Percentiles rank a stretch among this genome's conserved stretches.
phyloP scores from a whole-genome alignment of 2,329 filamentous ascomycete genomes.

The Fusarium annulatum region DNA sequence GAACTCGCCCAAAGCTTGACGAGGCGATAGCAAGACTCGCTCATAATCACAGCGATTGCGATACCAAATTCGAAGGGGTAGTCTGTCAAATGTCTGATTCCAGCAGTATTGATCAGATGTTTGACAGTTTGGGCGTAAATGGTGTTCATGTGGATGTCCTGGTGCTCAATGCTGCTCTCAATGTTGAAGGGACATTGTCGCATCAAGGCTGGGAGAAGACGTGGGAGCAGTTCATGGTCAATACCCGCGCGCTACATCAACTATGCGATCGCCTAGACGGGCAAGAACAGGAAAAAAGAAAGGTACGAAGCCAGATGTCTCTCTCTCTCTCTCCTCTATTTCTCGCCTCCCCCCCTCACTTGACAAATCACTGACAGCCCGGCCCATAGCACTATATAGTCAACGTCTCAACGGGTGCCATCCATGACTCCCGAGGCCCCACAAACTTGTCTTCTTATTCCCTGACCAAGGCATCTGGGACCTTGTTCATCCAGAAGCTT shows the following conservation, averaged over 20 bases:
- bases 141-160: neutral
- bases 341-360: neutral
- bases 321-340: neutral
- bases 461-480: neutral
- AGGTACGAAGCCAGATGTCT: neutral
- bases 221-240: neutral
- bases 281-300: neutral
- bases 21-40: neutral
- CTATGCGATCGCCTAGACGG: neutral
- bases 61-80: neutral
- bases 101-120: neutral
- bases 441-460: neutral
- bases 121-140: neutral
- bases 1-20: neutral
- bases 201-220: neutral
- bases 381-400: neutral
- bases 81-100: neutral
- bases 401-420: neutral
- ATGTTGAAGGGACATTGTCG: neutral
- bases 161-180: neutral
- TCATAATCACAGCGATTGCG: fast-evolving
- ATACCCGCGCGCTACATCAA: neutral
- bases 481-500: neutral
- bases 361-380: fast-evolving
- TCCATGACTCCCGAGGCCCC: neutral